Evolutionary conservation across 2,329 filamentous ascomycete species (phyloP).

Genomic region (Aspergillus sp.): DNA sequence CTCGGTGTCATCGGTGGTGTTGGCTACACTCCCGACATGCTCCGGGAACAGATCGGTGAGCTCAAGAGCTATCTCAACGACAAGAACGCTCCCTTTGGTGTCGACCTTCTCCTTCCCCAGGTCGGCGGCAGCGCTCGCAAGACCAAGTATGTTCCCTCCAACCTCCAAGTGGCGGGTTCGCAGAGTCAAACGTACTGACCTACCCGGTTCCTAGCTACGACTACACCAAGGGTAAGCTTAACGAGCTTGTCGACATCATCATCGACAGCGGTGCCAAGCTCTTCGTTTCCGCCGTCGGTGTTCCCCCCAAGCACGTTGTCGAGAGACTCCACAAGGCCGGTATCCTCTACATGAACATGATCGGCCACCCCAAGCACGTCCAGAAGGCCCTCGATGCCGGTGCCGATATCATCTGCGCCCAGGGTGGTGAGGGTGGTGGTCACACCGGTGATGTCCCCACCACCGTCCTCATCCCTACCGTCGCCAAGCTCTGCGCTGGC

Average conservation of each 20-base stretch:
- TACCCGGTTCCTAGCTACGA: slow-evolving; percentile 69
- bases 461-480: slow-evolving; percentile 85
- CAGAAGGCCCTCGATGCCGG: slow-evolving; percentile 91
- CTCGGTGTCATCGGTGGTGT: slow-evolving; percentile 92
- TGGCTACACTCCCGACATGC: slow-evolving; percentile 94
- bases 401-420: slow-evolving; percentile 95
- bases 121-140: slow-evolving; percentile 92
- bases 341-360: slow-evolving; percentile 99
- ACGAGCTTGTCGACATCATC: slow-evolving; percentile 85
- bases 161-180: neutral
- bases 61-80: slow-evolving; percentile 60
- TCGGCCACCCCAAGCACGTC: slow-evolving; percentile 98
- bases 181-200: slow-evolving; percentile 11
- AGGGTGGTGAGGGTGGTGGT: slow-evolving; percentile 95
- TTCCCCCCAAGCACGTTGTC: slow-evolving; percentile 84
- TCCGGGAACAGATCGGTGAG: slow-evolving; percentile 90
- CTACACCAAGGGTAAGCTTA: slow-evolving; percentile 98
- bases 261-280: slow-evolving; percentile 88
- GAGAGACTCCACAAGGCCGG: slow-evolving; percentile 85
- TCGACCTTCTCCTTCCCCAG: slow-evolving; percentile 74
- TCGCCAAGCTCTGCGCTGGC: slow-evolving; percentile 76
- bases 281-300: slow-evolving; percentile 95
- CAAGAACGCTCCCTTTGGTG: slow-evolving; percentile 23
- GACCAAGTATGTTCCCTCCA: slow-evolving; percentile 66
- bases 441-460: slow-evolving; percentile 95